Percentiles rank a stretch among this genome's conserved stretches.
Conservation (phyloP, 192 early-diverging fungal genomes). For the Backusella parvicylindrica region DNA sequence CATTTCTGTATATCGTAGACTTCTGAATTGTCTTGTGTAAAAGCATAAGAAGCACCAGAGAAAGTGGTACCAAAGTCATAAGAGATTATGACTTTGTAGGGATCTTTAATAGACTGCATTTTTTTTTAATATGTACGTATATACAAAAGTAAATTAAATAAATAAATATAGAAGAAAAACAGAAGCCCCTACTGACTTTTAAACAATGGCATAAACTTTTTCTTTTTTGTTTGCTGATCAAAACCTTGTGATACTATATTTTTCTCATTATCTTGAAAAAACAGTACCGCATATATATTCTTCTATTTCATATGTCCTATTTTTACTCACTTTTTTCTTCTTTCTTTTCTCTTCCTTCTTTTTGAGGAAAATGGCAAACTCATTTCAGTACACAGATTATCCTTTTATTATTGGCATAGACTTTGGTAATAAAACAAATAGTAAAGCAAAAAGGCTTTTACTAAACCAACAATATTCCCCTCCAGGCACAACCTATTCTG, state of each 20-base stretch:
- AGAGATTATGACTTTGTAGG: constrained; percentile 28
- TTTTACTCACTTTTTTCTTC: not conserved
- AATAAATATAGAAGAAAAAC: not conserved
- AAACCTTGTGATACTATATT: not conserved
- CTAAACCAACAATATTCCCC: not conserved
- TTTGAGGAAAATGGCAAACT: not conserved
- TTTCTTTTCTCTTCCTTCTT: not conserved
- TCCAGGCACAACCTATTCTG: constrained; percentile 50
- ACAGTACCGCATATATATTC: not conserved
- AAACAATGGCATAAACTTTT: not conserved
- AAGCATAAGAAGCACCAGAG: constrained; percentile 47
- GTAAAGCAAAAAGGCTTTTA: too few species aligned
- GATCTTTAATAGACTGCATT: constrained; percentile 10
- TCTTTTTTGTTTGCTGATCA: not conserved
- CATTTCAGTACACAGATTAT: constrained; percentile 33
- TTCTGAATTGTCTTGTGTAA: constrained; percentile 38
- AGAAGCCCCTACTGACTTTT: not conserved
- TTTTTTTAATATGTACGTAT: not conserved
- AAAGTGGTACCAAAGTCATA: constrained; percentile 47
- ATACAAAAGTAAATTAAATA: not conserved
- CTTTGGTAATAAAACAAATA: constrained; percentile 31
- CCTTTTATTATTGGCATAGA: constrained; percentile 49
- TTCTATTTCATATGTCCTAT: too few species aligned
- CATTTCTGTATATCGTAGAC: constrained; percentile 43
- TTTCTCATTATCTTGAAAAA: too few species aligned